Base-by-base conservation (phyloP, 2,329 filamentous ascomycete genomes). In the Fusarium xyrophilum region DNA sequence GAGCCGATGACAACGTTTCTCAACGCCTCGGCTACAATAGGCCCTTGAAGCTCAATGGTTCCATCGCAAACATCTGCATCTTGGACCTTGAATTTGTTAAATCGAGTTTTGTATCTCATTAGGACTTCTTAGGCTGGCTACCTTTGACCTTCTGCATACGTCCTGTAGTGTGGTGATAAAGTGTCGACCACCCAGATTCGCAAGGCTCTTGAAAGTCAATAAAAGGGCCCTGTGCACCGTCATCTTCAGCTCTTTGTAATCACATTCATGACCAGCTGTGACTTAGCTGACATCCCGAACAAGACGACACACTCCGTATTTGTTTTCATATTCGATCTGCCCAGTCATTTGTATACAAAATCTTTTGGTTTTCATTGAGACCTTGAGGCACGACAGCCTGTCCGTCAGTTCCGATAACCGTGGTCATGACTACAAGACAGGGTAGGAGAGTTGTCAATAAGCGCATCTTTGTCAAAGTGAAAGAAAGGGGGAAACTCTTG, bases 1-100 rank as follows among this genome's bases (percentile, higher is more conserved):
- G 85, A 86, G 3, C 81, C 80, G 23, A 86, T 73, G 9, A 71
- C 74, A 67, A 88, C 80, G 14, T 81, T 76, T 38, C 83, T 79
- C 14, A 88, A 73, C 12, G 79, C 79, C 39, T 82, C 78, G 33
- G 85, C 84, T 30, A 87, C 75, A 54, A 86, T 83, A 5, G 85
- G 85, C 0, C 84, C 85, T 72, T 88, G 85, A 2, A 80, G 79
- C 7, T 76, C 78, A 30, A 88, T 80, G 12, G 83, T 77, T 8
- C 86, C 86, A 5, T 80, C 77, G 59, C 86, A 88, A 28, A 88
- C 86, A 72, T 88, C 86, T 32, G 77, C 72, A 56, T 88, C 85
- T 70, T 85, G 81, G 38, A 79, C 76, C 81, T 85, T 85, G 15
- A 13, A 46, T 23, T 46, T 28, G 27, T 21, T 64, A 35, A 68